These are phyloP conservation scores for Xylariaceae sp. DNA, from an alignment of 2,329 filamentous ascomycete species.

Conservation along the genomic window DNA sequence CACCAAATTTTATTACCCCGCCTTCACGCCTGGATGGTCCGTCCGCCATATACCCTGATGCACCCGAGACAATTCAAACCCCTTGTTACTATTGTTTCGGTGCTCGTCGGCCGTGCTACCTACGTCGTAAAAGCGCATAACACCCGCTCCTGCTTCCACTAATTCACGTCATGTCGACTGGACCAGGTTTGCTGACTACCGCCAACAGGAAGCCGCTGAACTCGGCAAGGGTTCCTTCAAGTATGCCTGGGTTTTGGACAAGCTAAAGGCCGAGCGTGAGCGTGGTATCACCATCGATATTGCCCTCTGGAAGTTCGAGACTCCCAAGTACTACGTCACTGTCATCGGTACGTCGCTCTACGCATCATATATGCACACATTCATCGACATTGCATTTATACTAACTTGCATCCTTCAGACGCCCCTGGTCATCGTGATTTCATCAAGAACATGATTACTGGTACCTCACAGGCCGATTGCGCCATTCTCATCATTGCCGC, in stretches of 20 bases:
- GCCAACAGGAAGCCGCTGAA: constrained; percentile 89
- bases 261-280: constrained; percentile 99
- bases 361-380: constrained; percentile 6
- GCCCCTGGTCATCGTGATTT: constrained; percentile 99
- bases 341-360: constrained; percentile 77
- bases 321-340: constrained; percentile 95
- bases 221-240: constrained; percentile 99
- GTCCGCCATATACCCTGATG: background rate
- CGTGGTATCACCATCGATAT: constrained; percentile 99
- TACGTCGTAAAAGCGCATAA: background rate
- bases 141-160: background rate
- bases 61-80: background rate
- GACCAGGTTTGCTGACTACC: constrained; percentile 14
- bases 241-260: constrained; percentile 99
- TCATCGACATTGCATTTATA: background rate
- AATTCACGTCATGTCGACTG: background rate
- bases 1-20: constrained; percentile 42
- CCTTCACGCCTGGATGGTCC: constrained; percentile 27
- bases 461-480: constrained; percentile 99
- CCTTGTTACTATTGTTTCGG: background rate
- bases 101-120: background rate
- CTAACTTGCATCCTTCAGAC: constrained; percentile 57
- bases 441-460: constrained; percentile 99
- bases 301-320: constrained; percentile 99
- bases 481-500: constrained; percentile 99